A percentile compares a stretch with the other conserved stretches of the same genome.
Conservation (phyloP, 352 stramenopile species). For the Pythium monospermum region DNA sequence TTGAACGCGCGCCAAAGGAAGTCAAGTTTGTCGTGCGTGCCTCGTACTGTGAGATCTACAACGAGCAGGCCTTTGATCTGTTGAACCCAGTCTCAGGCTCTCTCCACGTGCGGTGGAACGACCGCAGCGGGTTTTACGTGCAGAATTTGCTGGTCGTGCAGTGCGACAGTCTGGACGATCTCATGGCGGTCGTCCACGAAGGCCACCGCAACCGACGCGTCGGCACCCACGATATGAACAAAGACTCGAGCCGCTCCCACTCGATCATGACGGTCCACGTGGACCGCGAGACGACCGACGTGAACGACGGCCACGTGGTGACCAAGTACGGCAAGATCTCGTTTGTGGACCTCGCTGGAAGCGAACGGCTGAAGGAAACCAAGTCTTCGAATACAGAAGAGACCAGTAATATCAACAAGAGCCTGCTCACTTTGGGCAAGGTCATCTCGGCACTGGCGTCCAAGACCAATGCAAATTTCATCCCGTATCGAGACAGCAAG, state of each 20-base stretch:
- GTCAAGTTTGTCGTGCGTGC: slow-evolving; percentile 62
- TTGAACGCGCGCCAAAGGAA: slow-evolving; percentile 37
- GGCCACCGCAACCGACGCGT: slow-evolving; percentile 66
- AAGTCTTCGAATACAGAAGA: slow-evolving; percentile 67
- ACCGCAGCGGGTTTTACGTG: slow-evolving; percentile 72
- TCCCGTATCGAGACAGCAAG: slow-evolving; percentile 83
- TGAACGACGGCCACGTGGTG: slow-evolving; percentile 40
- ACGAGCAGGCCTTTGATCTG: slow-evolving; percentile 76
- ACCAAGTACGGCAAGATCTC: slow-evolving; percentile 72
- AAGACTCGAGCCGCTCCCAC: slow-evolving; percentile 75
- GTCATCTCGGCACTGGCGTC: slow-evolving; percentile 75
- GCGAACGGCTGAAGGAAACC: slow-evolving; percentile 71
- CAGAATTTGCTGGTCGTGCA: slow-evolving; percentile 72
- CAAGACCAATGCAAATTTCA: slow-evolving; percentile 41
- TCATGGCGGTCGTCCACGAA: slow-evolving; percentile 72
- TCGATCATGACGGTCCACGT: slow-evolving; percentile 73
- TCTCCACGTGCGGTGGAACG: slow-evolving; percentile 72
- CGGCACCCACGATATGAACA: slow-evolving; percentile 70
- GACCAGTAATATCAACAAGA: slow-evolving; percentile 84
- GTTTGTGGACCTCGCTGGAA: slow-evolving; percentile 79
- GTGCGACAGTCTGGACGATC: slow-evolving; percentile 66
- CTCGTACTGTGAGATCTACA: slow-evolving; percentile 84
- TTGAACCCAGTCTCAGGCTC: slow-evolving; percentile 56
- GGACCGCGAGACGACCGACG: slow-evolving; percentile 47
- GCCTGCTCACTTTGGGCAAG: slow-evolving; percentile 74